Evolutionary conservation across 2,329 filamentous ascomycete species (phyloP), one percentile per base, ranked within the genome.

Genomic region (Helicocarpus griseus): DNA sequence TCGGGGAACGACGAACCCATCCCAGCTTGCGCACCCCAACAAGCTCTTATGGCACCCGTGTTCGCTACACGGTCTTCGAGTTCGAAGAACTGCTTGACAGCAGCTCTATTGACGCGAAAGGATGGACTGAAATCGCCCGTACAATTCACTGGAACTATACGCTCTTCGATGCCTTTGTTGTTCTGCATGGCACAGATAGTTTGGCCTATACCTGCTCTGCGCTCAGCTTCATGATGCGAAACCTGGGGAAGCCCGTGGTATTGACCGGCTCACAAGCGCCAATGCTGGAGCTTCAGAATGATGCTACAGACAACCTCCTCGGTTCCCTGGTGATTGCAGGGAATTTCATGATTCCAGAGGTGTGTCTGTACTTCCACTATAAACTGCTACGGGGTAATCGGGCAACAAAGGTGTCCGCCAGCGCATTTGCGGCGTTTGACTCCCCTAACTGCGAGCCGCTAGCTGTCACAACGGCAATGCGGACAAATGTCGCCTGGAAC

Each of bases 341-440:
- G 31, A 93, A 93, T 54, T 95, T 95, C 64, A 86, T 89, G 72
- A 88, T 96, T 53, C 89, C 90, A 0, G 90, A 95, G 67, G 90
- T 96, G 49, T 90, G 88, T 65, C 77, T 96, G 33, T 95, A 94
- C 74, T 96, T 96, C 76, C 88, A 93, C 69, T 87, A 94, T 72
- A 88, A 84, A 58, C 79, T 96, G 19, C 94, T 90, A 71, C 82
- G 90, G 24, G 90, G 90, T 14, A 95, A 95, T 69, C 77, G 90
- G 54, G 83, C 87, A 8, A 93, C 87, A 56, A 96, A 96, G 68
- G 82, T 94, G 29, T 90, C 88, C 13, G 87, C 89, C 5, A 87
- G 86, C 53, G 82, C 87, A 50, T 95, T 94, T 65, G 83, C 87
- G 52, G 90, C 89, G 5, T 96, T 96, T 67, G 85, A 83, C 53